Evolutionary conservation across 2,329 filamentous ascomycete species (phyloP), one percentile per base, ranked within the genome.

Genomic region (Didymella pinodella): DNA sequence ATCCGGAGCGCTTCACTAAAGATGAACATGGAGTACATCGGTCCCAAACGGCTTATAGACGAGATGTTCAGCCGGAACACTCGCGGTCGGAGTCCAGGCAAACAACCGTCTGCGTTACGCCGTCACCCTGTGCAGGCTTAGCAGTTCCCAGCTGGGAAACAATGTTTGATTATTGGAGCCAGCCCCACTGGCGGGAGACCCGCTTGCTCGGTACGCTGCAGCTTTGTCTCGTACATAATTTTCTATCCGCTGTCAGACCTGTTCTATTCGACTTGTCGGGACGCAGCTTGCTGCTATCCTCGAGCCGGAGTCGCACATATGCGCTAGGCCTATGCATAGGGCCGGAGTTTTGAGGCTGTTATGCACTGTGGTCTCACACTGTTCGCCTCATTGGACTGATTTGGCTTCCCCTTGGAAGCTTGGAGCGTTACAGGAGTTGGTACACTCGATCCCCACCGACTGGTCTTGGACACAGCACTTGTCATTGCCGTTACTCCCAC

Each of bases 1-100:
- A 76, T 81, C 7, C 80, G 81, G 63, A 81, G 75, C 61, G 74
- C 80, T 28, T 81, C 82, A 8, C 77, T 86, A 54, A 83, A 83
- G 45, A 79, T 84, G 72, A 84, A 86, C 50, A 79, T 88, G 73
- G 87, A 89, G 64, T 86, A 86, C 59, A 80, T 89, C 64, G 84
- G 84, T 25, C 85, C 88, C 14, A 87, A 83, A 69, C 82, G 83
- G 38, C 79, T 90, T 61, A 85, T 90, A 65, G 84, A 87, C 73
- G 86, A 88, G 62, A 83, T 89, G 62, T 87, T 90, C 73, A 82
- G 85, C 71, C 83, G 86, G 26, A 70, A 66, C 47, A 66, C 57
- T 28, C 65, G 66, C 32, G 66, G 61, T 55, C 57, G 40, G 25
- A 57, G 54, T 48, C 65, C 68, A 34, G 71, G 61, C 53, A 74